These are phyloP conservation scores for Picea sitchensis DNA, from an alignment of 75 land plant species.

Conservation along the genomic window DNA sequence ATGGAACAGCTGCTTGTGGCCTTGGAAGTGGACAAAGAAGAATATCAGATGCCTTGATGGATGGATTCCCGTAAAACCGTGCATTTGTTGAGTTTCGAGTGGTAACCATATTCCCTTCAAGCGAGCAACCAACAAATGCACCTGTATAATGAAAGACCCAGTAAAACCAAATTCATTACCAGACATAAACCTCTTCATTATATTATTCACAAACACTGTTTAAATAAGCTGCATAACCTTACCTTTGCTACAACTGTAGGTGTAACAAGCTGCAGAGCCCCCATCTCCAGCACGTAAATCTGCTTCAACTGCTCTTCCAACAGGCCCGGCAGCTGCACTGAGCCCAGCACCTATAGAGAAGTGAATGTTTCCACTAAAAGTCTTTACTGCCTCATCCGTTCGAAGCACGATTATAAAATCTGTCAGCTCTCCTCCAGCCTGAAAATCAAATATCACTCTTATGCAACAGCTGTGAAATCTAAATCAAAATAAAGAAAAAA, in stretches of 20 bases:
- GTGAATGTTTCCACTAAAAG: conserved; percentile 79
- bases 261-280: conserved; percentile 91
- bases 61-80: conserved; percentile 80
- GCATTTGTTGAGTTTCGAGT: conserved; percentile 70
- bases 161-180: neutral
- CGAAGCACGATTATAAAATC: conserved; percentile 89
- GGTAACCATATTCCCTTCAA: conserved; percentile 79
- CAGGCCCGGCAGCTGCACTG: conserved; percentile 84
- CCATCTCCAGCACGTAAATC: conserved; percentile 90
- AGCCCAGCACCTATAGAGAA: conserved; percentile 89
- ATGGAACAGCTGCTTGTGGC: conserved; percentile 85
- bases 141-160: conserved; percentile 38
- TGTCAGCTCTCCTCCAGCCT: conserved; percentile 98
- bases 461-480: neutral
- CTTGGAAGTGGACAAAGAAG: conserved; percentile 76
- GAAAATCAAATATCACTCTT: conserved; percentile 5
- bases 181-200: neutral
- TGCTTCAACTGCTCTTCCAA: conserved; percentile 86
- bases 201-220: neutral
- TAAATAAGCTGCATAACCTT: conserved; percentile 6
- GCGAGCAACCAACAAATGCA: conserved; percentile 87
- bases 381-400: conserved; percentile 72
- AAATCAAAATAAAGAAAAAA: neutral
- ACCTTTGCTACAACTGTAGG: conserved; percentile 99
- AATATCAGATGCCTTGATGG: conserved; percentile 73